phyloP scores from a whole-genome alignment of 2,329 filamentous ascomycete genomes.

The Incumbomyces lentus region DNA sequence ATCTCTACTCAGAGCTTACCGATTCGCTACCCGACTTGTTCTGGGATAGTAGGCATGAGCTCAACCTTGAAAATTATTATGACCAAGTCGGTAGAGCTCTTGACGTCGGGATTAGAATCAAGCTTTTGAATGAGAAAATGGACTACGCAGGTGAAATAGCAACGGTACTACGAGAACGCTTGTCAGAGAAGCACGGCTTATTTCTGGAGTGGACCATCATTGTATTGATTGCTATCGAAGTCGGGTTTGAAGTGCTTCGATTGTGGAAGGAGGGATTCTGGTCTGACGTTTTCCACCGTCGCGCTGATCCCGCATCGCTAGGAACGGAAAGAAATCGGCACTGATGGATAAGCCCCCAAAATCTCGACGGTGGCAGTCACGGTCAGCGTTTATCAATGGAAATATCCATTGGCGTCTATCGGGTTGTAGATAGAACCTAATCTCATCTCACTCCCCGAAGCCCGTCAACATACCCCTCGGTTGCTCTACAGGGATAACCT shows the following conservation, averaged over 20 bases:
- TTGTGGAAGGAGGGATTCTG: constrained; percentile 53
- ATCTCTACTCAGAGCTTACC: constrained; percentile 92
- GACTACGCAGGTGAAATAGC: constrained; percentile 96
- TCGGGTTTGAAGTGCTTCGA: constrained; percentile 71
- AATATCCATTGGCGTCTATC: no score
- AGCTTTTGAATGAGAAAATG: constrained; percentile 89
- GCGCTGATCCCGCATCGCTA: no score
- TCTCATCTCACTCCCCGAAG: no score
- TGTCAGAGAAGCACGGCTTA: constrained; percentile 82
- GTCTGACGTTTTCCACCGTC: background rate
- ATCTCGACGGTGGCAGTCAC: no score
- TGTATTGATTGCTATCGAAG: constrained; percentile 81
- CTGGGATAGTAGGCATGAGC: constrained; percentile 83
- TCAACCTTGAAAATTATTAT: constrained; percentile 88
- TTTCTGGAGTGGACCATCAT: constrained; percentile 95
- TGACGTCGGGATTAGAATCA: constrained; percentile 85
- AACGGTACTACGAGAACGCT: constrained; percentile 71
- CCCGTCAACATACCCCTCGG: no score
- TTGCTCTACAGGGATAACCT: no score
- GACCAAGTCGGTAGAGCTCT: constrained; percentile 83
- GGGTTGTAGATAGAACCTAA: no score
- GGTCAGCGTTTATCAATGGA: no score
- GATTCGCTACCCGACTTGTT: constrained; percentile 93
- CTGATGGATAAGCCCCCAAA: no score
- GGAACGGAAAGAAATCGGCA: no score